phyloP scores from a whole-genome alignment of 2,329 filamentous ascomycete genomes.

The Cytospora piceicola region DNA sequence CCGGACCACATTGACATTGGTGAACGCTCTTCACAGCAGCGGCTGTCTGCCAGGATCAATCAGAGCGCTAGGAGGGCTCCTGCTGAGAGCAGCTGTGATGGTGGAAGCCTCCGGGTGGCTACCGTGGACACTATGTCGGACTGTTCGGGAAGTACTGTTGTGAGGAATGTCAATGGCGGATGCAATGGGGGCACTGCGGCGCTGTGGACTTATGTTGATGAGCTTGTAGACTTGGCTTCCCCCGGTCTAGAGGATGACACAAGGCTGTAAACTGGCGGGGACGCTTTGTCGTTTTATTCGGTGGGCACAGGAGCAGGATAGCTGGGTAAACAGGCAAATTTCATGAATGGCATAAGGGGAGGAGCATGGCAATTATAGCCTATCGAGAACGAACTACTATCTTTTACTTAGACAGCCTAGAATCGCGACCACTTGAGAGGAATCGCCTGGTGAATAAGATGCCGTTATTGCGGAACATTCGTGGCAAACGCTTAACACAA shows the following conservation, averaged over 20 bases:
- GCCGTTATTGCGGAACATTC: not conserved
- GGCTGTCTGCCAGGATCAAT: constrained; percentile 26
- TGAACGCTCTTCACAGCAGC: constrained; percentile 1
- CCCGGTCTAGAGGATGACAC: constrained; percentile 5
- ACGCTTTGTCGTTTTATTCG: not conserved
- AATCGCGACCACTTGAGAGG: not conserved
- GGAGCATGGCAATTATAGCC: not conserved
- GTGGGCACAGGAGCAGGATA: not conserved
- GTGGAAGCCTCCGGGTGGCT: constrained; percentile 1
- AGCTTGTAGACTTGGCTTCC: constrained; percentile 8
- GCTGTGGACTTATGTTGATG: constrained; percentile 17
- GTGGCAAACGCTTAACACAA: not conserved
- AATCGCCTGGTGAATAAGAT: not conserved
- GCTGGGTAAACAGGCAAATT: not conserved
- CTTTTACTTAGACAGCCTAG: constrained; percentile 30
- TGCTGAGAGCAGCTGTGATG: not conserved
- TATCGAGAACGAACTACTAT: not conserved
- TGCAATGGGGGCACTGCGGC: not conserved
- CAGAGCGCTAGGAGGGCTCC: constrained; percentile 20
- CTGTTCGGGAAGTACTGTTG: constrained; percentile 27
- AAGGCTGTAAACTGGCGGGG: constrained; percentile 1
- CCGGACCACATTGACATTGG: constrained; percentile 20
- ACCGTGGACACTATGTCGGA: constrained; percentile 24
- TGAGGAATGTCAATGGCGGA: constrained; percentile 14
- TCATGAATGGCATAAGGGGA: not conserved